Evolutionary conservation across 148 eudicot species (phyloP).

Genomic region (Camellia granthamiana): DNA sequence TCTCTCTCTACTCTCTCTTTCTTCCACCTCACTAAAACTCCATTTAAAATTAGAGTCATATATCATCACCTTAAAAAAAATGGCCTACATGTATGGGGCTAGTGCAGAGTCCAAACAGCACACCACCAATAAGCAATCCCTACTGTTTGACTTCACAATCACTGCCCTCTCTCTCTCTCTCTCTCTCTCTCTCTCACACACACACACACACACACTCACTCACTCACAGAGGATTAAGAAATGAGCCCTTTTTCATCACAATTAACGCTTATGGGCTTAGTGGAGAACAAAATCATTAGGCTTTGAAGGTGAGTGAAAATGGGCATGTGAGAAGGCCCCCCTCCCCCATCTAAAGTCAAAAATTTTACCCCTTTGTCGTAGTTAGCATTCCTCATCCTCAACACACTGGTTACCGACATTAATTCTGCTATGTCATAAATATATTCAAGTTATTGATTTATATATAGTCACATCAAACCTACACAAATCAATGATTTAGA

Average conservation of each 20-base stretch:
- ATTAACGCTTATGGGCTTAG: slow-evolving; percentile 13
- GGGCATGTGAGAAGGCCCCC: slow-evolving; percentile 8
- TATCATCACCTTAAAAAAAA: no score
- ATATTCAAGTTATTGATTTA: no score
- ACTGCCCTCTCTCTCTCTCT: not conserved
- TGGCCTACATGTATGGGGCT: no score
- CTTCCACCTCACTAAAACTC: no score
- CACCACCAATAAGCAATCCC: slow-evolving; percentile 1
- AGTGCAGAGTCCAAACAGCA: not conserved
- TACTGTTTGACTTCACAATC: slow-evolving; percentile 19
- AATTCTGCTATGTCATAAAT: no score
- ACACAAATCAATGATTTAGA: no score
- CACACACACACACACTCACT: not conserved
- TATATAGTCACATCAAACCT: no score
- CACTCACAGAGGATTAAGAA: not conserved
- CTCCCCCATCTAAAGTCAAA: slow-evolving; percentile 7
- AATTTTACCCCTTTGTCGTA: not conserved
- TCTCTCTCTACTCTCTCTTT: no score
- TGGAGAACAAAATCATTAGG: slow-evolving; percentile 37
- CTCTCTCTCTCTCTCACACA: slow-evolving; percentile 5
- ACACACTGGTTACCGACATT: no score
- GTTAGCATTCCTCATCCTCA: not conserved
- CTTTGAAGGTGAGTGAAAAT: slow-evolving; percentile 17
- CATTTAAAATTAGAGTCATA: no score
- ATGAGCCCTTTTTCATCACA: slow-evolving; percentile 2